Evolutionary conservation across 2,329 filamentous ascomycete species (phyloP), one percentile per base, ranked within the genome.

Genomic region (Aspergillus piperis): DNA sequence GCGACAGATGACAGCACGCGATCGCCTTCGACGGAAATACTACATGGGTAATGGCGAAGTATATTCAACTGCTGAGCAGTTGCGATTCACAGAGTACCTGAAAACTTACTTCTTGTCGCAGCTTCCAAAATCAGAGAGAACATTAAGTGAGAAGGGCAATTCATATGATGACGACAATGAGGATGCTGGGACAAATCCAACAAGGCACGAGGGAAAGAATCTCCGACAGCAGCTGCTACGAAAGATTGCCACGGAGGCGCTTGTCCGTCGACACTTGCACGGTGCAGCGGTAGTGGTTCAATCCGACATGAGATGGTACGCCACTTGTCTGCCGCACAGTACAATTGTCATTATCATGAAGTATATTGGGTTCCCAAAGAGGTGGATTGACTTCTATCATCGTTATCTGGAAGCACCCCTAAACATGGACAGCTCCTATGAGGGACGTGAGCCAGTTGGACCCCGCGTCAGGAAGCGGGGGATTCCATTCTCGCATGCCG

Each of bases 321-420:
- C 71, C 1, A 78, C 77, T 1, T 70, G 75, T 0, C 69, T 83
- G 1, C 72, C 81, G 1, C 81, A 83, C 65, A 74, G 72, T 30
- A 81, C 80, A 8, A 73, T 80, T 4, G 73, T 78, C 36, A 67
- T 74, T 1, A 70, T 81, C 0, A 75, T 83, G 62, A 68, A 73
- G 3, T 82, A 80, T 59, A 69, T 82, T 27, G 80, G 81, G 2
- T 77, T 82, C 15, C 75, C 76, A 2, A 65, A 73, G 5, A 72
- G 74, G 47, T 81, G 79, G 76, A 72, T 75, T 19, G 62, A 62
- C 0, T 83, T 83, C 67, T 82, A 82, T 66, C 71, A 70, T 42
- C 79, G 76, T 38, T 81, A 80, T 54, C 67, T 83, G 6, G 71
- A 79, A 51, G 76, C 81, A 5, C 81, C 81, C 0, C 65, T 83